Evolutionary conservation across 805 yeast species (phyloP).

Genomic region (Nakazawaea anatomiae): DNA sequence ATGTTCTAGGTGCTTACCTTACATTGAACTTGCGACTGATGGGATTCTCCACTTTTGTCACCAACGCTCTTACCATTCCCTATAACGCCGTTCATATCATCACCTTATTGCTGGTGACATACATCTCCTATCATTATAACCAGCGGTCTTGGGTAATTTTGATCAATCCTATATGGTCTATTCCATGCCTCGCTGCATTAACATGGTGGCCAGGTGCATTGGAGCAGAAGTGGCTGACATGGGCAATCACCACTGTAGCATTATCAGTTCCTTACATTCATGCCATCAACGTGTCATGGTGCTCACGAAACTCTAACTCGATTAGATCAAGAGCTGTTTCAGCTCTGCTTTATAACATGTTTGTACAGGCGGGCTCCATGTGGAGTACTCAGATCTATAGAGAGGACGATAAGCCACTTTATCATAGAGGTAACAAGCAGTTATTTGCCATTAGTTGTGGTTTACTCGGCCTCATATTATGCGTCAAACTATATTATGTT

Average conservation of each 20-base stretch:
- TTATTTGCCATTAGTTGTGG: conserved; percentile 32
- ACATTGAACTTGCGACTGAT: conserved; percentile 41
- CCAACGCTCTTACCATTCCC: conserved; percentile 50
- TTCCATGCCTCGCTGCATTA: conserved; percentile 19
- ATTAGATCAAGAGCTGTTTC: conserved; percentile 62
- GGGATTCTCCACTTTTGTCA: conserved; percentile 48
- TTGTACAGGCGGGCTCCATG: conserved; percentile 53
- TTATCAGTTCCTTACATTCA: conserved; percentile 45
- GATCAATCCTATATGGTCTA: conserved; percentile 19
- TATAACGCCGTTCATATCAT: conserved; percentile 32
- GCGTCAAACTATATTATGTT: conserved; percentile 31
- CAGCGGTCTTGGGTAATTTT: conserved; percentile 19
- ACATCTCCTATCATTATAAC: conserved; percentile 28
- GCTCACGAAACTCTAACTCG: conserved; percentile 55
- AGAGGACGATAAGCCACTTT: conserved; percentile 51
- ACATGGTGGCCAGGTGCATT: conserved; percentile 23
- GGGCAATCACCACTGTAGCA: conserved; percentile 17
- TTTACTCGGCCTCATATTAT: conserved; percentile 23
- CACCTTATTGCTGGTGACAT: conserved; percentile 28
- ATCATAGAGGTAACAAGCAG: conserved; percentile 48
- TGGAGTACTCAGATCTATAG: conserved; percentile 52
- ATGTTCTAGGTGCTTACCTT: conserved; percentile 36
- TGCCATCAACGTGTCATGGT: conserved; percentile 54
- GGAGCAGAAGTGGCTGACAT: conserved; percentile 20
- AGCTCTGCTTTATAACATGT: conserved; percentile 61